Evolutionary conservation across 2,329 filamentous ascomycete genomes (phyloP).

Genomic region (Zasmidium angulare): DNA sequence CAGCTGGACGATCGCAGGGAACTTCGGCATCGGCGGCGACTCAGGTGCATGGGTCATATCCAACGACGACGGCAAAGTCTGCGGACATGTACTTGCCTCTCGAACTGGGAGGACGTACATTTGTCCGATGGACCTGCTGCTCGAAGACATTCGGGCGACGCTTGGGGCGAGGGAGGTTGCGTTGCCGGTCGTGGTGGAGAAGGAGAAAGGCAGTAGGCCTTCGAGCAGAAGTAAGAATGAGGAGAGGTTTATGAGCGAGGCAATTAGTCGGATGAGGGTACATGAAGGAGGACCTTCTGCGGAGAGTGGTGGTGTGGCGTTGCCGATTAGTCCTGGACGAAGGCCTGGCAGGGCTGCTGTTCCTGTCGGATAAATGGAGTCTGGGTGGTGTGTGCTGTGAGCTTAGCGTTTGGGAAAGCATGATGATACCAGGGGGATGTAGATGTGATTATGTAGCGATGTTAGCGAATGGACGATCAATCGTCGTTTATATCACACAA

Average conservation of each 20-base stretch:
- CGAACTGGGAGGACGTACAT: slow-evolving; percentile 80
- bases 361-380: slow-evolving; percentile 19
- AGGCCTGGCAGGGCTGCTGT: slow-evolving; percentile 16
- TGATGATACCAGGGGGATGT: too few relatives aligned
- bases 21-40: slow-evolving; percentile 74
- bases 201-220: slow-evolving; percentile 3
- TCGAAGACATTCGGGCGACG: slow-evolving; percentile 80
- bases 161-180: slow-evolving; percentile 69
- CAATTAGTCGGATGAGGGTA: slow-evolving; percentile 22
- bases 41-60: slow-evolving; percentile 92
- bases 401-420: too few relatives aligned
- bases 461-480: too few relatives aligned
- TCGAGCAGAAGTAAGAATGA: slow-evolving; percentile 8
- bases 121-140: slow-evolving; percentile 87
- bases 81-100: slow-evolving; percentile 83
- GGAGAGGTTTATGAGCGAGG: slow-evolving; percentile 17
- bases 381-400: too few relatives aligned
- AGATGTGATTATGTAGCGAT: too few relatives aligned
- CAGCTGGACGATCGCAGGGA: slow-evolving; percentile 62
- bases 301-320: slow-evolving; percentile 18
- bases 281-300: slow-evolving; percentile 9
- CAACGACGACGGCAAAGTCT: slow-evolving; percentile 73
- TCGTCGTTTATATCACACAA: too few relatives aligned
- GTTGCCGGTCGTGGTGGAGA: slow-evolving; percentile 61
- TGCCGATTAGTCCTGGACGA: slow-evolving; percentile 19